Conservation (phyloP, 805 yeast species). For the Metschnikowia koreensis region DNA sequence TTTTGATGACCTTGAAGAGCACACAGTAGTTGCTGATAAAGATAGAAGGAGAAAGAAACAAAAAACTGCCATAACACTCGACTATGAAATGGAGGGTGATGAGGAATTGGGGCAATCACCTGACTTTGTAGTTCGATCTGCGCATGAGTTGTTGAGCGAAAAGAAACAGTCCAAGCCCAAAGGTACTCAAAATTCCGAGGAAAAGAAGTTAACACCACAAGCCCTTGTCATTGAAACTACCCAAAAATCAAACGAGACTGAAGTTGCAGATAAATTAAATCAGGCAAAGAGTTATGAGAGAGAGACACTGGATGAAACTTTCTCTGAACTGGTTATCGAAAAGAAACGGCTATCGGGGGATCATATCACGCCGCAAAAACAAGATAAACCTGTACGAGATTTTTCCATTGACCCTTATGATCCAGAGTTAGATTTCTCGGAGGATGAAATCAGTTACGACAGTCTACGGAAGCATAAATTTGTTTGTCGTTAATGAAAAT, state of each 20-base stretch:
- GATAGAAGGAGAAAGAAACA: slow-evolving; percentile 21
- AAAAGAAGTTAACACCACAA: neutral
- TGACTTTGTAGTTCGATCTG: slow-evolving; percentile 38
- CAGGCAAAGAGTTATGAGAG: neutral
- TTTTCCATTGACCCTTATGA: slow-evolving; percentile 12
- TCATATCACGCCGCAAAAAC: neutral
- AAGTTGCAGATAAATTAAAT: neutral
- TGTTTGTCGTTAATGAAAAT: slow-evolving; percentile 6
- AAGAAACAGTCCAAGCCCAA: neutral
- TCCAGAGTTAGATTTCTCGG: slow-evolving; percentile 9
- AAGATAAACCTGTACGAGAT: neutral
- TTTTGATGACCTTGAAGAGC: slow-evolving; percentile 42
- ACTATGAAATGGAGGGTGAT: slow-evolving; percentile 37
- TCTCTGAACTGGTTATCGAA: no score
- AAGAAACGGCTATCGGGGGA: no score
- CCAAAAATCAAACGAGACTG: neutral
- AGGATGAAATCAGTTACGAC: slow-evolving; percentile 11
- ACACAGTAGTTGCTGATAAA: neutral
- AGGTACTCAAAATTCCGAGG: neutral
- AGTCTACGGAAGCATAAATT: slow-evolving; percentile 16
- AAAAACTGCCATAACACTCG: slow-evolving; percentile 31
- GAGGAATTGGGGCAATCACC: slow-evolving; percentile 34
- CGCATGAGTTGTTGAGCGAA: slow-evolving; percentile 31
- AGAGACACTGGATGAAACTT: neutral
- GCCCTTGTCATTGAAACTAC: neutral